Percentiles rank a stretch among this genome's conserved stretches.
phyloP scores from a whole-genome alignment of 2,329 filamentous ascomycete genomes.

The Clarireedia hainanense region DNA sequence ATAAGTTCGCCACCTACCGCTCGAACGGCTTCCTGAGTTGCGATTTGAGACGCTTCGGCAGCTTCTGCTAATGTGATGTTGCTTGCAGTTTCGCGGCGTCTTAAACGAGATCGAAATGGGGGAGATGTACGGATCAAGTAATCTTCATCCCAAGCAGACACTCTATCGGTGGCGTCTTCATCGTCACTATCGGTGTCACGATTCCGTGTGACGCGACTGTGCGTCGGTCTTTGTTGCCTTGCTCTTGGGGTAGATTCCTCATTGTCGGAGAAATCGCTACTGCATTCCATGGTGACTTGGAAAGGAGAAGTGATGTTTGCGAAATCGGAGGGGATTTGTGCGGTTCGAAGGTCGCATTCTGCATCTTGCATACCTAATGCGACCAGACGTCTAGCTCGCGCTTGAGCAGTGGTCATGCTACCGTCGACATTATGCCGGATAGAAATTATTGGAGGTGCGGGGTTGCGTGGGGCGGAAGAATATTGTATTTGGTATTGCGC shows the following conservation, averaged over 20 bases:
- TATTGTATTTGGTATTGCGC: constrained; percentile 70
- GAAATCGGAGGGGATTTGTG: constrained; percentile 52
- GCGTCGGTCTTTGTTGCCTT: neutral
- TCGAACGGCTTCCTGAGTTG: constrained; percentile 48
- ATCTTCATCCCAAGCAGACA: neutral
- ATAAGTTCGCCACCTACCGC: constrained; percentile 54
- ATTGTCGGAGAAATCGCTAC: constrained; percentile 44
- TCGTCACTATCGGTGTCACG: constrained; percentile 16
- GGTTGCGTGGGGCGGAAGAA: constrained; percentile 22
- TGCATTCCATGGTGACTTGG: constrained; percentile 50
- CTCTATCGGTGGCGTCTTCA: constrained; percentile 10
- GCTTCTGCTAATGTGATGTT: constrained; percentile 28
- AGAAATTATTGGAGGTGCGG: constrained; percentile 38
- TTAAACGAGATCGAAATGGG: constrained; percentile 6
- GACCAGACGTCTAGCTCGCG: constrained; percentile 39
- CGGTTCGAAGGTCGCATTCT: constrained; percentile 37
- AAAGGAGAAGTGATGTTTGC: constrained; percentile 40
- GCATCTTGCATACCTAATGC: constrained; percentile 32
- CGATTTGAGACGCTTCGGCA: constrained; percentile 33
- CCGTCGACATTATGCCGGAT: constrained; percentile 46
- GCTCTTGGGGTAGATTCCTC: constrained; percentile 22
- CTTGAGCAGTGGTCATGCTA: constrained; percentile 37
- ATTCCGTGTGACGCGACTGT: constrained; percentile 41
- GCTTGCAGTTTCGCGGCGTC: constrained; percentile 24
- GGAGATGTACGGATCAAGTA: constrained; percentile 3